A percentile compares a stretch with the other conserved stretches of the same genome.
These are phyloP conservation scores for Akanthomyces dipterigenus DNA, from an alignment of 2,329 filamentous ascomycete genomes.

Conservation along the genomic window DNA sequence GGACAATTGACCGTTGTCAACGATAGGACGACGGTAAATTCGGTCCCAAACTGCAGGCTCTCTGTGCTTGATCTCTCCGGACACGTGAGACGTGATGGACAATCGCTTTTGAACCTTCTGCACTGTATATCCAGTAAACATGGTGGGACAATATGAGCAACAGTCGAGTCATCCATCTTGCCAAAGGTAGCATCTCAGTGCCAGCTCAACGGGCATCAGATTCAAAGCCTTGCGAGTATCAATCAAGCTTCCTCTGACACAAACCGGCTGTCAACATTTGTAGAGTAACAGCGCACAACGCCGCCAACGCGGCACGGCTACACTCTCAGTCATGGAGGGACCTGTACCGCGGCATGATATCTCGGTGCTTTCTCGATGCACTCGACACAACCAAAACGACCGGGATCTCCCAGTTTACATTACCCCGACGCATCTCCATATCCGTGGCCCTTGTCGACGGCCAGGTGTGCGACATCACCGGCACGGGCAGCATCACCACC, in stretches of 20 bases:
- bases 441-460: slow-evolving; percentile 2
- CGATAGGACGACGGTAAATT: not conserved
- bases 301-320: slow-evolving; percentile 1
- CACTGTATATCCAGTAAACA: not conserved
- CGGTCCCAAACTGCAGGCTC: too few relatives aligned
- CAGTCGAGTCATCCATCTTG: not conserved
- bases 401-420: too few relatives aligned
- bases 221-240: too few relatives aligned
- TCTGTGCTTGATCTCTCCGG: too few relatives aligned
- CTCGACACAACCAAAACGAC: not conserved
- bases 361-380: not conserved
- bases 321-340: slow-evolving; percentile 9
- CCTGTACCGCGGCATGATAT: not conserved
- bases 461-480: slow-evolving; percentile 1
- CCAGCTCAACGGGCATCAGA: not conserved
- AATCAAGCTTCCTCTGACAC: too few relatives aligned
- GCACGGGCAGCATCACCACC: not conserved
- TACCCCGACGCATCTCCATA: not conserved
- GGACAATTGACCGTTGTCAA: not conserved
- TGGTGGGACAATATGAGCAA: not conserved
- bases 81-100: too few relatives aligned
- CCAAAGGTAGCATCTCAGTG: not conserved
- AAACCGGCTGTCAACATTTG: not conserved
- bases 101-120: not conserved
- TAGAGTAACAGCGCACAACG: not conserved